Percentiles rank a stretch among this genome's conserved stretches.
phyloP scores from a whole-genome alignment of 148 eudicot genomes.

The Amaranthus palmeri region DNA sequence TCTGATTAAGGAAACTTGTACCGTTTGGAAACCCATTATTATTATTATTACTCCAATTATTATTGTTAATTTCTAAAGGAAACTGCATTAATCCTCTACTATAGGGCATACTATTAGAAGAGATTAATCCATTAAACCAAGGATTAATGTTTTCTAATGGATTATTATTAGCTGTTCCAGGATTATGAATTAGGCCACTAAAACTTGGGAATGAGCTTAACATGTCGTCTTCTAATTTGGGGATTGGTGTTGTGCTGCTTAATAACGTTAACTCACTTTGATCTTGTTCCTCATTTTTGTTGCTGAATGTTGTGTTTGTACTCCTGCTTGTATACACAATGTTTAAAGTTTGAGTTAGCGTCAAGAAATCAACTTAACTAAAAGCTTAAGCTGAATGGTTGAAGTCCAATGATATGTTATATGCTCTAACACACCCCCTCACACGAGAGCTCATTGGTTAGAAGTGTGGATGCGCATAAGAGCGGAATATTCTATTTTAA shows the following conservation, averaged over 20 bases:
- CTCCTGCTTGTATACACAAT: constrained; percentile 13
- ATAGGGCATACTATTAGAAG: background rate
- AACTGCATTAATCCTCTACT: constrained; percentile 14
- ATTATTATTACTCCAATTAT: constrained; percentile 2
- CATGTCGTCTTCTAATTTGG: constrained; percentile 33
- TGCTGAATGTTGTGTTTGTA: constrained; percentile 11
- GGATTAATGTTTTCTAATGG: constrained; percentile 13
- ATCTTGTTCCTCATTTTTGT: constrained; percentile 4
- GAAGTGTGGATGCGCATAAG: too few species aligned
- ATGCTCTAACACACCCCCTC: too few species aligned
- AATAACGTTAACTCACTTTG: constrained; percentile 5
- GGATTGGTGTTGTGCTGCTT: constrained; percentile 10
- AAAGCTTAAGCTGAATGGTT: too few species aligned
- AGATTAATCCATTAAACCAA: constrained; percentile 17
- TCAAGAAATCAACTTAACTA: too few species aligned
- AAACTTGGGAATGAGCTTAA: constrained; percentile 29
- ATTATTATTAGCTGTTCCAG: background rate
- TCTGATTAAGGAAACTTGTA: constrained; percentile 23
- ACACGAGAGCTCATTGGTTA: too few species aligned
- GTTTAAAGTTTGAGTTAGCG: too few species aligned
- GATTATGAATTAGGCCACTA: constrained; percentile 16
- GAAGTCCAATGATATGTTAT: too few species aligned
- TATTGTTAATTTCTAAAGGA: constrained; percentile 13
- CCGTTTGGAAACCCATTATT: constrained; percentile 9
- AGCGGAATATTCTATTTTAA: too few species aligned